phyloP scores from a whole-genome alignment of 352 stramenopile species.

The Phytophthora sp. region DNA sequence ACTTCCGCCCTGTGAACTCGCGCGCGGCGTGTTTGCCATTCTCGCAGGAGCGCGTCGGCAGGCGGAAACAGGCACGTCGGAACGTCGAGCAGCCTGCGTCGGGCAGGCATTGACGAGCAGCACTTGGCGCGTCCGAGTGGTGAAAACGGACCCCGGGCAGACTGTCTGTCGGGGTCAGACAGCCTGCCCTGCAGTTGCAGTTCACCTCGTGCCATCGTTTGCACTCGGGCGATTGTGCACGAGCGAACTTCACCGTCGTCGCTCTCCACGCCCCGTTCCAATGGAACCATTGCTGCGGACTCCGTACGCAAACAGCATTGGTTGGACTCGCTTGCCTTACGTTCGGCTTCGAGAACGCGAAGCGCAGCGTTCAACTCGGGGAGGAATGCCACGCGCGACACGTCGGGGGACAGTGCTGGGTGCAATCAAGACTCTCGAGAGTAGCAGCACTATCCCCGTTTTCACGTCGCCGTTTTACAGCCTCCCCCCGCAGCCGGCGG shows the following conservation, averaged over 20 bases:
- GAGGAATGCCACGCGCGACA: background rate
- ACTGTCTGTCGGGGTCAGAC: conserved; percentile 6
- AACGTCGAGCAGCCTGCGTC: background rate
- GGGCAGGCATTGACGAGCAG: conserved; percentile 3
- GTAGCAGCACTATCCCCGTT: no score
- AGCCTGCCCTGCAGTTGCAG: conserved; percentile 2
- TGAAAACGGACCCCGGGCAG: conserved; percentile 1
- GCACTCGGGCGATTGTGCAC: no score
- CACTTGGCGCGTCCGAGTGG: background rate
- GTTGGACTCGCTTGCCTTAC: background rate
- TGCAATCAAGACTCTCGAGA: background rate
- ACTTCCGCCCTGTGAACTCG: background rate
- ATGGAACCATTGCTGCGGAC: background rate
- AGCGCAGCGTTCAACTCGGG: background rate
- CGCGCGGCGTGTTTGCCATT: background rate
- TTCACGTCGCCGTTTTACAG: background rate
- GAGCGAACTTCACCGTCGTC: no score
- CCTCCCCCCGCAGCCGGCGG: background rate
- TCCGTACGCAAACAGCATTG: background rate
- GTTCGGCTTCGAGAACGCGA: background rate
- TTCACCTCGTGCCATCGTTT: no score
- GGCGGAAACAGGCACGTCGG: conserved; percentile 1
- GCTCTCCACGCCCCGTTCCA: background rate
- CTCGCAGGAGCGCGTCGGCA: background rate
- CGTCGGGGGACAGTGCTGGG: background rate